Base-by-base conservation (phyloP, 2,329 filamentous ascomycete genomes). In the Cercospora sesami region DNA sequence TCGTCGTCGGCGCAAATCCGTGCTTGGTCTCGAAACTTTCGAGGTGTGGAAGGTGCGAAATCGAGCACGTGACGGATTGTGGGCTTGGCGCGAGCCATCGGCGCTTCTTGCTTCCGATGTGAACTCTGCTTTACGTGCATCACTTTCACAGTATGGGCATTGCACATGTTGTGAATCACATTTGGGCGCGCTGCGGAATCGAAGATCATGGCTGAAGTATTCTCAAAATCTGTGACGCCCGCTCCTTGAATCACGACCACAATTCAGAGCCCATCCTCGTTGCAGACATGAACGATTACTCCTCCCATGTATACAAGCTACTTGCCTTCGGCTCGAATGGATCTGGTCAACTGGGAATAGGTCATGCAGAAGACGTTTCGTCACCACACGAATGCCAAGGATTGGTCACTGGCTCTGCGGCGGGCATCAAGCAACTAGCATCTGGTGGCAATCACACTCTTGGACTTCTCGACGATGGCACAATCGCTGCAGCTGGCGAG, bases 371-470 rank as follows among this genome's bases (percentile, higher is more conserved):
- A 12, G 83, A 85, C 73, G 77, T 80, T 0, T 79, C 80, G 5
- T 74, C 74, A 1, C 77, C 75, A 6, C 69, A 65, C 12, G 55
- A 68, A 30, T 48, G 48, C 28, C 60, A 66, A 51, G 51, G 62
- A 10, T 9, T 21, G 48, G 4, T 31, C 18, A 7, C 48, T 45
- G 18, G 26, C 12, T 30, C 28, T 23, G 18, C 26, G 8, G 33
- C 45, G 9, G 28, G 10, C 39, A 63, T 76, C 30, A 68, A 65
- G 33, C 67, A 73, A 14, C 82, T 90, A 28, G 80, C 77, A 55
- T 84, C 92, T 7, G 94, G 94, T 4, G 94, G 94, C 1, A 97
- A 97, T 75, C 94, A 97, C 78, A 96, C 93, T 0, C 80, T 97
- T 4, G 78, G 96, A 9, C 82, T 93, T 10, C 87, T 86, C n/a